phyloP scores from a whole-genome alignment of 164 flowering plant genomes.

The Aristolochia contorta region DNA sequence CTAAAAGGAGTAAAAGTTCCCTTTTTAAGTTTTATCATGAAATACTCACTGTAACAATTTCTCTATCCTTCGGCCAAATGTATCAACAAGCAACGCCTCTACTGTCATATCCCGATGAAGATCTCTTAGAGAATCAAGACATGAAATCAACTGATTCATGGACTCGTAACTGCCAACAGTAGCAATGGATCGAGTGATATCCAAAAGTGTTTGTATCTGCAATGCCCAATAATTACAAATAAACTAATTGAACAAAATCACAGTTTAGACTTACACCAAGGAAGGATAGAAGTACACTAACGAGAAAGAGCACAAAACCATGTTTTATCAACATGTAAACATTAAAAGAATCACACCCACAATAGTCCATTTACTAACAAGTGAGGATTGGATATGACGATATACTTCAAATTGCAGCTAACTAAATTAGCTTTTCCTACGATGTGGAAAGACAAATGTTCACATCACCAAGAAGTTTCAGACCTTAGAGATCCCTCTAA shows the following conservation, averaged over 20 bases:
- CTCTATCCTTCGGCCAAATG: conserved; percentile 95
- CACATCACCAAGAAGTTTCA: too few relatives aligned
- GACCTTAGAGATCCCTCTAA: too few relatives aligned
- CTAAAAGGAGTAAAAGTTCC: neutral
- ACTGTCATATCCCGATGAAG: conserved; percentile 77
- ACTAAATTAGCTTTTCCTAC: too few relatives aligned
- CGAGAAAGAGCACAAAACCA: neutral
- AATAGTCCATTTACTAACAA: too few relatives aligned
- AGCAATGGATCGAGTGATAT: conserved; percentile 64
- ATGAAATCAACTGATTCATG: conserved; percentile 30
- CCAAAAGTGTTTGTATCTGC: conserved; percentile 76
- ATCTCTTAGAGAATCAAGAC: conserved; percentile 68
- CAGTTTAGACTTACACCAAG: too few relatives aligned
- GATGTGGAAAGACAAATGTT: too few relatives aligned
- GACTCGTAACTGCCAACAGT: conserved; percentile 44
- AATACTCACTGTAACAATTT: conserved; percentile 66
- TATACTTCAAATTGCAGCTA: too few relatives aligned
- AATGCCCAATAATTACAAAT: neutral
- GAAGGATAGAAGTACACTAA: too few relatives aligned
- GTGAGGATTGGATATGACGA: too few relatives aligned
- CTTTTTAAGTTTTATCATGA: neutral
- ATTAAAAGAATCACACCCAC: neutral
- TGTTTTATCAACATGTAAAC: neutral
- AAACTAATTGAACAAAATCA: too few relatives aligned
- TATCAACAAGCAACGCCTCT: conserved; percentile 90